Percentiles rank a stretch among this genome's conserved stretches.
These are phyloP conservation scores for Pistacia vera DNA, from an alignment of 345 rosid species.

Conservation along the genomic window DNA sequence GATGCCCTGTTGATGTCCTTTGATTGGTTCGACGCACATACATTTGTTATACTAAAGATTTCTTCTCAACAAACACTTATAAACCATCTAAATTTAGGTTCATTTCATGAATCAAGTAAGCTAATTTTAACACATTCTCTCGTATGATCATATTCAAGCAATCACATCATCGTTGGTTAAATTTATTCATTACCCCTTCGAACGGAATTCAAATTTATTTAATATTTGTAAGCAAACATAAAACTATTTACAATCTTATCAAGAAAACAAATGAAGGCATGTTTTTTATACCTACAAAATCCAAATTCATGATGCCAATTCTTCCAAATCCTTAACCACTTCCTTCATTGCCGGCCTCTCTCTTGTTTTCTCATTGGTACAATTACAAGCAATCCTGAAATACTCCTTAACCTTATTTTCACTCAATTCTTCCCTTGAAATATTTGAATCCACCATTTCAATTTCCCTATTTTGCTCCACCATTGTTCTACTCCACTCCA, in stretches of 20 bases:
- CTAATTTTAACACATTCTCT: no score
- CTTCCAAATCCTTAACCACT: constrained; percentile 42
- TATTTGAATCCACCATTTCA: constrained; percentile 54
- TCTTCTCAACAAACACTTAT: no score
- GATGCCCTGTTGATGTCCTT: no score
- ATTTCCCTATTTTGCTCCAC: constrained; percentile 31
- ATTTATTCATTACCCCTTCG: no score
- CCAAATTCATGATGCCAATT: constrained; percentile 12
- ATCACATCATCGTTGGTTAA: no score
- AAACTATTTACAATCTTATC: background rate
- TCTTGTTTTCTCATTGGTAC: constrained; percentile 41
- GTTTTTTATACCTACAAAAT: background rate
- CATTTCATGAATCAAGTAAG: no score
- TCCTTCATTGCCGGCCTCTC: constrained; percentile 61
- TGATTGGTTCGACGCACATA: no score
- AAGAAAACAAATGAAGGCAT: background rate
- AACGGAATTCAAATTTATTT: no score
- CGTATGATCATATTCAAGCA: no score
- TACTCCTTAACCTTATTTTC: constrained; percentile 47
- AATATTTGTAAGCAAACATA: no score
- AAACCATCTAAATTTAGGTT: no score
- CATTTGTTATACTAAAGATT: no score
- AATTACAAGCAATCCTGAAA: constrained; percentile 60
- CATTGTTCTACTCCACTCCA: constrained; percentile 58
- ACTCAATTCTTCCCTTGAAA: constrained; percentile 26